Conservation (phyloP, 768 basidiomycete species). For the Trametes gibbosa region DNA sequence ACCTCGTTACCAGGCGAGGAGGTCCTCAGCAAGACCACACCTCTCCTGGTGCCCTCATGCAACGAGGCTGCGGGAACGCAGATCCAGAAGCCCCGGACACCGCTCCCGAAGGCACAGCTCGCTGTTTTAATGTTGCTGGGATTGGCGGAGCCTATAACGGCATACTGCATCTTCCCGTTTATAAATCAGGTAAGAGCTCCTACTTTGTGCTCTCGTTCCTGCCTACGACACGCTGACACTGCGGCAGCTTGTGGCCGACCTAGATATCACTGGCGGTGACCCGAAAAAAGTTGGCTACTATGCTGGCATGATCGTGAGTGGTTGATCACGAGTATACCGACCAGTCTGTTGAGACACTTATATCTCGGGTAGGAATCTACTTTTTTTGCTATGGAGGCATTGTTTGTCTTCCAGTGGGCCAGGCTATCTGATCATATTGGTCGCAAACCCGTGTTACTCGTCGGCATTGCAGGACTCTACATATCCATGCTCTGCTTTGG, state of each 20-base stretch:
- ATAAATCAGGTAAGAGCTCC: conserved; percentile 41
- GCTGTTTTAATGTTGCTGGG: conserved; percentile 39
- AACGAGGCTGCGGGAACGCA: not conserved
- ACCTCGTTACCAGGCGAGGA: not conserved
- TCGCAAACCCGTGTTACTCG: conserved; percentile 47
- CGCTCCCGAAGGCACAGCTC: conserved; percentile 46
- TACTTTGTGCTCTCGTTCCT: too few relatives aligned
- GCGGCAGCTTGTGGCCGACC: conserved; percentile 40
- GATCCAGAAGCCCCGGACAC: conserved; percentile 28
- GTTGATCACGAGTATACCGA: not conserved
- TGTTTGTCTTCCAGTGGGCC: conserved; percentile 47
- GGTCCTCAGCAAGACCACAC: not conserved
- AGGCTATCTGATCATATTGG: conserved; percentile 46
- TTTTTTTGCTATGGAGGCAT: conserved; percentile 45
- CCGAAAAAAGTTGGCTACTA: conserved; percentile 47
- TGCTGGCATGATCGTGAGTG: conserved; percentile 46
- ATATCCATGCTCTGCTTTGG: conserved; percentile 37
- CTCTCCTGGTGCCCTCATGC: not conserved
- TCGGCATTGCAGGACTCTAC: conserved; percentile 31
- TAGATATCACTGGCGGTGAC: conserved; percentile 42
- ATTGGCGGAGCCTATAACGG: conserved; percentile 47
- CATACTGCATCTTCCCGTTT: conserved; percentile 48
- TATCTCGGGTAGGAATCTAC: conserved; percentile 38
- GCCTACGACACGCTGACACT: not conserved
- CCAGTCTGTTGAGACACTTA: not conserved